Conservation (phyloP, 2,329 filamentous ascomycete species). For the Fusarium subglutinans region DNA sequence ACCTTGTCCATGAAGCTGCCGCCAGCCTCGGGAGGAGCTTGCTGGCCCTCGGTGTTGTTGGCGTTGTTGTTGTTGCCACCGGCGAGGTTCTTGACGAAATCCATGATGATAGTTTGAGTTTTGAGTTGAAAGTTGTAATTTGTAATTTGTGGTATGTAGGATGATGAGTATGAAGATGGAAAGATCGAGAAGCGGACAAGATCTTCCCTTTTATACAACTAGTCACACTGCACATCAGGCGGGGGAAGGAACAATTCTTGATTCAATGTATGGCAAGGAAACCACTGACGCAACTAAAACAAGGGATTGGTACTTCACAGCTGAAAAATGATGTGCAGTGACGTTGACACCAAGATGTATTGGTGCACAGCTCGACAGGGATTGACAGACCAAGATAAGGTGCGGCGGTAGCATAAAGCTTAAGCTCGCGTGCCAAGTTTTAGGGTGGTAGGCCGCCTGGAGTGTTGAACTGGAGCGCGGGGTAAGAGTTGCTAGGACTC, state of each 20-base stretch:
- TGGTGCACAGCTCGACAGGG: constrained; percentile 5
- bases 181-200: neutral
- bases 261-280: constrained; percentile 7
- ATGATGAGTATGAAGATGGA: neutral
- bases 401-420: constrained; percentile 3
- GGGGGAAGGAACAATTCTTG: constrained; percentile 15
- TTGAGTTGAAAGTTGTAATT: neutral
- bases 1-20: constrained; percentile 73
- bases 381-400: constrained; percentile 24
- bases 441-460: neutral
- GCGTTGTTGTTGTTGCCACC: constrained; percentile 47
- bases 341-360: constrained; percentile 25
- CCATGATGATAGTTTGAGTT: constrained; percentile 52
- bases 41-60: constrained; percentile 39
- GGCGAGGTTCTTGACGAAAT: constrained; percentile 63
- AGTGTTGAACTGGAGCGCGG: neutral
- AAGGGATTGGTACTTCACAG: constrained; percentile 1
- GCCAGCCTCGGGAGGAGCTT: constrained; percentile 43
- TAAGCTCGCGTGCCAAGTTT: constrained; percentile 25
- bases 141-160: neutral
- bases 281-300: constrained; percentile 32
- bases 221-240: neutral
- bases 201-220: constrained; percentile 15
- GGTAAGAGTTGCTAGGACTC: neutral
- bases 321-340: constrained; percentile 33